Conservation (phyloP, 257 asterid species). For the Nicotiana knightiana region DNA sequence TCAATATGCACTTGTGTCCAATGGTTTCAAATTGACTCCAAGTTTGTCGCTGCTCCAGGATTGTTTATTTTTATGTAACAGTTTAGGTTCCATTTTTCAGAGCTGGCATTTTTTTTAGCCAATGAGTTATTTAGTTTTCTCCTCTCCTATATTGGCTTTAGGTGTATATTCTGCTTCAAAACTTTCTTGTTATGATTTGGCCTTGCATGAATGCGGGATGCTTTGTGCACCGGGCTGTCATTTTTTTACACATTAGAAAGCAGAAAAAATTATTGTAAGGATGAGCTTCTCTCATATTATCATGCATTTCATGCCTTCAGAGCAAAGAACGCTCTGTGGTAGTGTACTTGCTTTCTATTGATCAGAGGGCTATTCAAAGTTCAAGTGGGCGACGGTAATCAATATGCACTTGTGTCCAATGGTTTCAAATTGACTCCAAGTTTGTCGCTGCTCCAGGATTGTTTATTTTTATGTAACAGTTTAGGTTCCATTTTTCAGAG, state of each 20-base stretch:
- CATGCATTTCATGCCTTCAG: background rate
- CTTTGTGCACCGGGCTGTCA: too few relatives aligned
- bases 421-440: background rate
- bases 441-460: background rate
- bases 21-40: background rate
- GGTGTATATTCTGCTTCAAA: background rate
- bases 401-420: background rate
- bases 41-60: background rate
- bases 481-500: background rate
- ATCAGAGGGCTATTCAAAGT: background rate
- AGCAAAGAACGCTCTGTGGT: background rate
- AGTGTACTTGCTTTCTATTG: background rate
- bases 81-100: background rate
- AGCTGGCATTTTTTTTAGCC: background rate
- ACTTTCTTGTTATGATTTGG: background rate
- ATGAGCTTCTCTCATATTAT: background rate
- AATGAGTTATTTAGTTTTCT: background rate
- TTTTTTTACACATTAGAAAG: background rate
- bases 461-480: background rate
- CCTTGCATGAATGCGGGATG: too few relatives aligned
- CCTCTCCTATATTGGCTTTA: background rate
- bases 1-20: background rate
- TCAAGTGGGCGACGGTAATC: background rate
- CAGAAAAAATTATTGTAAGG: background rate
- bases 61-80: background rate